Base-by-base conservation (phyloP, 129 eudicot genomes). In the Dittrichia graveolens region DNA sequence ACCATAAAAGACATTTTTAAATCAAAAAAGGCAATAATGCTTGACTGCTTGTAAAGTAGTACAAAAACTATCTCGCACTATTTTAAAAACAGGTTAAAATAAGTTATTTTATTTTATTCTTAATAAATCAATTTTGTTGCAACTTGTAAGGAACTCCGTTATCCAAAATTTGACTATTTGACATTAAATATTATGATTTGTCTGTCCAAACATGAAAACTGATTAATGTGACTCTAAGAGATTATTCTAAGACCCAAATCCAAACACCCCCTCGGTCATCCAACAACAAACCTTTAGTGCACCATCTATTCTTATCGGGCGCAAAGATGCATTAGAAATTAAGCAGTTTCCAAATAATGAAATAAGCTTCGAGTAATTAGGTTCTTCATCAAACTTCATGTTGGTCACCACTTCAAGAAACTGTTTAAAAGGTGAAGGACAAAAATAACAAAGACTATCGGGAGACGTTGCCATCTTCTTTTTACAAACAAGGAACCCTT, bases 391-490 rank as follows among this genome's bases (percentile, higher is more conserved):
- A 56, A 91, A 91, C 80, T 85, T 83, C 91, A 91, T 74, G 71
- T 87, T 82, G 15, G 91, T 84, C 50, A 87, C 97, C 74, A 67
- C 65, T 68, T 91, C 97, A 55, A 91, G 89, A 64, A 91, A 91
- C 35, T 64, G 72, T 72, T 65, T 85, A 48, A 87, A 88, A 13
- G 97, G 91, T 31, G 85, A 80, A 4, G 97, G 97, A 64, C 97
- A 91, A 75, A 87, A 71, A 67, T 83, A 85, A 71, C 97, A 91
- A 49, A 91, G 95, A 12, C 57, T 67, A 52, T 85, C 97, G 0
- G 95, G 83, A 46, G 97, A 81, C 40, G 97, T 91, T 44, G 86
- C 91, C 97, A 91, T 91, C 79, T 91, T 91, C 84, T 91, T 91
- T 75, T 84, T 87, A 80, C 97, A 91, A 42, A 91, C 97, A 62